phyloP scores from a whole-genome alignment of 2,329 filamentous ascomycete genomes.

The Calonectria pteridis region DNA sequence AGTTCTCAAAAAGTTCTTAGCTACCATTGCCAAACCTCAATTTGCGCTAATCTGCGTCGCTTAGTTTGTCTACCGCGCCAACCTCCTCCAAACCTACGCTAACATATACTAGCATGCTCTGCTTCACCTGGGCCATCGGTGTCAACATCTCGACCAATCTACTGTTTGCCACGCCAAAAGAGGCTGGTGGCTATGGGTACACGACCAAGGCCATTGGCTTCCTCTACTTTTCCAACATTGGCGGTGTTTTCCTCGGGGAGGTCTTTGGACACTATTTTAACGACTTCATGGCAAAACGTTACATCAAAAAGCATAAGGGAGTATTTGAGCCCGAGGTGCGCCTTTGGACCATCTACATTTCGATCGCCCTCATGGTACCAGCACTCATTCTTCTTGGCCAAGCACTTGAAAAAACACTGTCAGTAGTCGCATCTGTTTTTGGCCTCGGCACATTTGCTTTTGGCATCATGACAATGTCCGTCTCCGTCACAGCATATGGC shows the following conservation, averaged over 20 bases:
- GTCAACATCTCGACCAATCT: constrained; percentile 68
- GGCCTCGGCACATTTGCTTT: constrained; percentile 66
- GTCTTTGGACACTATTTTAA: constrained; percentile 67
- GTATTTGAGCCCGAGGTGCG: constrained; percentile 68
- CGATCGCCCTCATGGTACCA: constrained; percentile 60
- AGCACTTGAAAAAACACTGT: constrained; percentile 56
- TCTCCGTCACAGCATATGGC: constrained; percentile 59
- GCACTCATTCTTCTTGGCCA: constrained; percentile 66
- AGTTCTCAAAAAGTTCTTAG: not conserved
- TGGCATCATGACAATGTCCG: constrained; percentile 63
- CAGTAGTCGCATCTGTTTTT: constrained; percentile 43
- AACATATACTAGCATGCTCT: constrained; percentile 28
- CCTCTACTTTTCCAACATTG: constrained; percentile 70
- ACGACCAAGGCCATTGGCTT: constrained; percentile 62
- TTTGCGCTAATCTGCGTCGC: not conserved
- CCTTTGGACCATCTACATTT: constrained; percentile 60
- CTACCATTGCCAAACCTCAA: not conserved
- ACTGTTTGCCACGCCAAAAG: constrained; percentile 50
- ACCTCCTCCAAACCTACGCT: not conserved
- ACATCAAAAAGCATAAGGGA: constrained; percentile 59
- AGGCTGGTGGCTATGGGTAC: constrained; percentile 61
- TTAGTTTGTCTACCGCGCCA: not conserved
- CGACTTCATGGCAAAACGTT: constrained; percentile 59
- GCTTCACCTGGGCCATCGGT: constrained; percentile 64
- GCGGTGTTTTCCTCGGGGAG: constrained; percentile 66